Base-by-base conservation (phyloP, 169 alveolate genomes). In the Theileria annulata region DNA sequence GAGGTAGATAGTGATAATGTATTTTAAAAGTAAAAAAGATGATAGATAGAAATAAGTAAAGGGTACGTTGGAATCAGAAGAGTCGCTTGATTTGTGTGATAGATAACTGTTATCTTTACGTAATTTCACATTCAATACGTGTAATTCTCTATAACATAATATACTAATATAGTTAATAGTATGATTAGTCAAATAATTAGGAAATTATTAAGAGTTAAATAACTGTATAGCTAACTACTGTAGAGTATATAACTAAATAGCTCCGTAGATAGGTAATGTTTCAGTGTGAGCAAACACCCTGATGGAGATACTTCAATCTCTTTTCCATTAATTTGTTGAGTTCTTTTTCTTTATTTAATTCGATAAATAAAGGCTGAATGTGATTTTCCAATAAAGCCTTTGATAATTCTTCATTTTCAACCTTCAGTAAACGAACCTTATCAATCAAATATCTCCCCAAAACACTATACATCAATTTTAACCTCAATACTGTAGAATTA, bases 391-490 rank as follows among this genome's bases (percentile, higher is more conserved):
- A n/a, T 33, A 84, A 28, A n/a, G 73, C 71, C 56, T 71, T 60
- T 37, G 86, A 60, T 8, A 84, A 67, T 30, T 84, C 82, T 28
- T 84, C 80, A 42, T 84, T 84, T 35, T 84, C 90, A 30, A 75
- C 30, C 56, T 58, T 23, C 48, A 84, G 74, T 28, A 37, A 25
- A 23, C 51, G 42, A 63, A 80, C 77, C 54, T 71, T 49, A 49
- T 49, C 79, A 23, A 84, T 67, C n/a, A 84, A 69, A 63, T 76
- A 54, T 49, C 54, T 15, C 3, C 90, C 90, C 37, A 84, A 42
- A 2, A 68, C 17, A 33, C 87, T 75, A 60, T 12, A 69, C 33
- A 69, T 63, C 30, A 31, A 63, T 75, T 42, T 42, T 8, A 42
- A 42, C 13, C 51, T 0, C 13, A 42, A 42, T 42, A 42, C 3